phyloP scores from a whole-genome alignment of 805 yeast genomes.

The Starmerella ratchasimensis region DNA sequence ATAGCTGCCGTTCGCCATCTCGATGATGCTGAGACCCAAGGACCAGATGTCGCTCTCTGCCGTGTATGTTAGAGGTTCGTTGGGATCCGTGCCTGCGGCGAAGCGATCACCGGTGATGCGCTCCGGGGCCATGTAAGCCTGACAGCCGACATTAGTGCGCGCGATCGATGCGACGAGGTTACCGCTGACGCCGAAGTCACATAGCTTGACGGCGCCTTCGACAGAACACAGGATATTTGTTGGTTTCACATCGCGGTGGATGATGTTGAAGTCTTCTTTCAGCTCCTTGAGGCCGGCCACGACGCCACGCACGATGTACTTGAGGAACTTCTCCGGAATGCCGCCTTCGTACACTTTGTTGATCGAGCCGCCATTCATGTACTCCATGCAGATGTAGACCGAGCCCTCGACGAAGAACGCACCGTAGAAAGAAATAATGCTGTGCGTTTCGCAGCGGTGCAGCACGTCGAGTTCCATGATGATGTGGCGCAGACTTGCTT shows the following conservation, averaged over 20 bases:
- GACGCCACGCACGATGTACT: constrained; percentile 65
- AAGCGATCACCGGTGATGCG: constrained; percentile 40
- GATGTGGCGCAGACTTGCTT: constrained; percentile 83
- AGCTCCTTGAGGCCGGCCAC: constrained; percentile 68
- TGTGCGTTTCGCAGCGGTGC: constrained; percentile 81
- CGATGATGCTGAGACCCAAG: constrained; percentile 70
- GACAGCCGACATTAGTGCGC: constrained; percentile 92
- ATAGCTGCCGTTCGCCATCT: constrained; percentile 78
- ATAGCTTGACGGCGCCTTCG: constrained; percentile 73
- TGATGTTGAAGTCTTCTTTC: constrained; percentile 81
- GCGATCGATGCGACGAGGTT: constrained; percentile 90
- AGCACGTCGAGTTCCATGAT: constrained; percentile 90
- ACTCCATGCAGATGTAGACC: constrained; percentile 95
- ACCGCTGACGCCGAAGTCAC: constrained; percentile 95
- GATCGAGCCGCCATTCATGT: constrained; percentile 91
- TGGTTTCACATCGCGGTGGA: constrained; percentile 94
- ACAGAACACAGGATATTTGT: constrained; percentile 79
- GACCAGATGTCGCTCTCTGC: constrained; percentile 97
- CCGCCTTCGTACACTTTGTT: constrained; percentile 75
- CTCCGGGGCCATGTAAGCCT: constrained; percentile 97
- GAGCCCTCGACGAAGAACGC: constrained; percentile 97
- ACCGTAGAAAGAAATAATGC: constrained; percentile 90
- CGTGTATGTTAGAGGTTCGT: constrained; percentile 41
- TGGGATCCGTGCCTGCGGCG: constrained; percentile 26
- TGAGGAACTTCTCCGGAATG: constrained; percentile 64